Percentiles rank a stretch among this genome's conserved stretches.
phyloP scores from a whole-genome alignment of 2,329 filamentous ascomycete genomes.

The Claviceps arundinis region DNA sequence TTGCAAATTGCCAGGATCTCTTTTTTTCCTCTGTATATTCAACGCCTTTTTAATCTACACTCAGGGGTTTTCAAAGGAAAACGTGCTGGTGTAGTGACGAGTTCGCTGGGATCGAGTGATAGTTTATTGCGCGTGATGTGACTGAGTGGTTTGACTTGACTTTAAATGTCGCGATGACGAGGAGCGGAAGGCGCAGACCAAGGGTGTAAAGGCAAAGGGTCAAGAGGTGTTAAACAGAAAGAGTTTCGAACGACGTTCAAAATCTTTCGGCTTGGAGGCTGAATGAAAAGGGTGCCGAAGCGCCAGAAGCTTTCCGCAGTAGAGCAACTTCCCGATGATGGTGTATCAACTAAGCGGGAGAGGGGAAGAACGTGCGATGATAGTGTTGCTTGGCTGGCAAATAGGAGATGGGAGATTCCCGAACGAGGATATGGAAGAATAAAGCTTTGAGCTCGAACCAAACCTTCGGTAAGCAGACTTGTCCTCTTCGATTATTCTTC shows the following conservation, averaged over 20 bases:
- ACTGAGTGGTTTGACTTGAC: slow-evolving; percentile 10
- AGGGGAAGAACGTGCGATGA: slow-evolving; percentile 19
- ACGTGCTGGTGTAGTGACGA: slow-evolving; percentile 71
- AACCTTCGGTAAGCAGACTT: slow-evolving; percentile 8
- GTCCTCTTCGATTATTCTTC: not conserved
- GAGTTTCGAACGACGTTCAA: slow-evolving; percentile 1
- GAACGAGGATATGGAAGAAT: slow-evolving; percentile 24
- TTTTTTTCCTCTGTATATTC: slow-evolving; percentile 16
- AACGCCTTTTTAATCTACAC: slow-evolving; percentile 46
- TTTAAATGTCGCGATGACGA: slow-evolving; percentile 18
- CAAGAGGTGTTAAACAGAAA: slow-evolving; percentile 14
- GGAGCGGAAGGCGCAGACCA: slow-evolving; percentile 18
- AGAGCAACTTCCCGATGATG: slow-evolving; percentile 5
- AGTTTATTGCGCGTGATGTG: slow-evolving; percentile 27
- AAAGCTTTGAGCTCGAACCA: slow-evolving; percentile 26
- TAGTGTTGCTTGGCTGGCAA: slow-evolving; percentile 18
- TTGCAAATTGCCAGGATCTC: slow-evolving; percentile 15
- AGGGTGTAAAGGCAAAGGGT: slow-evolving; percentile 18
- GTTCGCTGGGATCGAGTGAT: slow-evolving; percentile 26
- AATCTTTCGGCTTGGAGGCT: slow-evolving; percentile 5
- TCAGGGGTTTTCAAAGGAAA: slow-evolving; percentile 76
- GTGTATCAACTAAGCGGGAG: slow-evolving; percentile 10
- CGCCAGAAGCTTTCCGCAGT: slow-evolving; percentile 6
- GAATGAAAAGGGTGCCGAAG: slow-evolving; percentile 3
- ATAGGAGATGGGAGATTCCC: slow-evolving; percentile 20